Conservation (phyloP, 805 yeast species). For the Wickerhamiella australiensis region DNA sequence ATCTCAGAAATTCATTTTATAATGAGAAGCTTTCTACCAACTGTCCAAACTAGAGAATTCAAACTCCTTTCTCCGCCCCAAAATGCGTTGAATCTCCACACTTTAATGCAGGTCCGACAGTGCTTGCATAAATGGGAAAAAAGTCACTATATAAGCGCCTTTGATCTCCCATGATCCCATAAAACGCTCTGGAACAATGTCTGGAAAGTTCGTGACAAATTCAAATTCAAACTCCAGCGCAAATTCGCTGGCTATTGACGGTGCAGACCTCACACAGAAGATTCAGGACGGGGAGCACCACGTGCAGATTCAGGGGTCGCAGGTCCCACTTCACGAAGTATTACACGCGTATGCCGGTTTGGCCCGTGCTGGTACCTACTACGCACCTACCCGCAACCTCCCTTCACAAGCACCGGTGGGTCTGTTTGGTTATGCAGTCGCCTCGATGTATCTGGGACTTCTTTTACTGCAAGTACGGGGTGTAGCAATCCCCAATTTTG, state of each 20-base stretch:
- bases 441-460: slow-evolving; percentile 48
- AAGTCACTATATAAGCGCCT: neutral
- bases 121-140: neutral
- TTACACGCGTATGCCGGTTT: slow-evolving; percentile 53
- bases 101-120: neutral
- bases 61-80: too few species aligned
- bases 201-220: neutral
- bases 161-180: neutral
- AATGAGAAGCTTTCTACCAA: too few species aligned
- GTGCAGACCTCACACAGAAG: neutral
- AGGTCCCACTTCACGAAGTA: slow-evolving; percentile 43
- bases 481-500: slow-evolving; percentile 39
- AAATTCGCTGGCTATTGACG: neutral
- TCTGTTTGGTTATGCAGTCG: slow-evolving; percentile 45
- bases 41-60: too few species aligned
- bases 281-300: slow-evolving; percentile 28
- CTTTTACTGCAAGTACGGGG: slow-evolving; percentile 49
- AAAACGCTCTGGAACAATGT: neutral
- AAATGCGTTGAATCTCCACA: neutral
- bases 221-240: neutral
- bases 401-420: slow-evolving; percentile 61
- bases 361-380: slow-evolving; percentile 33
- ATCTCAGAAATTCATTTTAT: too few species aligned
- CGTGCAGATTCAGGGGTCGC: slow-evolving; percentile 53
- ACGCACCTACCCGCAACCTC: slow-evolving; percentile 38